A percentile compares a stretch with the other conserved stretches of the same genome.
These are phyloP conservation scores for Arthroderma uncinatum DNA, from an alignment of 2,329 filamentous ascomycete genomes.

Conservation along the genomic window DNA sequence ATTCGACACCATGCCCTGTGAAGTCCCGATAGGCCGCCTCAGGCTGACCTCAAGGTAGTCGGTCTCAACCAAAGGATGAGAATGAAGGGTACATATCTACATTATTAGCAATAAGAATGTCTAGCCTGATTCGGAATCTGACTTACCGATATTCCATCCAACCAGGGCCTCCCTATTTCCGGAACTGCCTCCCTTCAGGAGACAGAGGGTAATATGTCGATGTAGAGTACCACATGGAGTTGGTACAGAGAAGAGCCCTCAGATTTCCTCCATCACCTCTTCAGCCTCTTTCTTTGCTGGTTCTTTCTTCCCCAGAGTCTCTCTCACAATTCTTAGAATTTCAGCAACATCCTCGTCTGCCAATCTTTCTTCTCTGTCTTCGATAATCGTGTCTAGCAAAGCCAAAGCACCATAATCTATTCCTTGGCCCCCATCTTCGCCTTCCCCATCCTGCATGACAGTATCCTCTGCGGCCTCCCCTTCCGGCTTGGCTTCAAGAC, in stretches of 20 bases:
- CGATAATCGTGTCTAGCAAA: constrained; percentile 32
- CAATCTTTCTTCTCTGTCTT: constrained; percentile 34
- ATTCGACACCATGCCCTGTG: not conserved
- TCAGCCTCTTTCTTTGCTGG: not conserved
- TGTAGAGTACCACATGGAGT: not conserved
- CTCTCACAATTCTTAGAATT: constrained; percentile 28
- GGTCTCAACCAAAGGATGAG: too few species aligned
- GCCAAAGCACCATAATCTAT: constrained; percentile 15
- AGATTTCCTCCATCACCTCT: not conserved
- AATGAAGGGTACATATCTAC: not conserved
- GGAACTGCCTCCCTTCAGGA: not conserved
- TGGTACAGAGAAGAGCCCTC: not conserved
- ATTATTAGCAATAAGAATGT: not conserved
- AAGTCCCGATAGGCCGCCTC: not conserved
- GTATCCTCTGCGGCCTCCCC: constrained; percentile 16
- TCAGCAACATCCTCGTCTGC: constrained; percentile 27
- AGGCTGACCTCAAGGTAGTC: not conserved
- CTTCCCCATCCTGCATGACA: constrained; percentile 18
- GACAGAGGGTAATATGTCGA: not conserved
- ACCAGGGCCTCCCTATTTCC: not conserved
- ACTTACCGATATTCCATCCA: not conserved
- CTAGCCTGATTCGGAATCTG: not conserved
- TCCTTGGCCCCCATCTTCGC: constrained; percentile 25
- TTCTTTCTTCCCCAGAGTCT: constrained; percentile 22
- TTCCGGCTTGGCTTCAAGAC: constrained; percentile 17